Base-by-base conservation (phyloP, 768 basidiomycete species). In the Tricholoma sp. region DNA sequence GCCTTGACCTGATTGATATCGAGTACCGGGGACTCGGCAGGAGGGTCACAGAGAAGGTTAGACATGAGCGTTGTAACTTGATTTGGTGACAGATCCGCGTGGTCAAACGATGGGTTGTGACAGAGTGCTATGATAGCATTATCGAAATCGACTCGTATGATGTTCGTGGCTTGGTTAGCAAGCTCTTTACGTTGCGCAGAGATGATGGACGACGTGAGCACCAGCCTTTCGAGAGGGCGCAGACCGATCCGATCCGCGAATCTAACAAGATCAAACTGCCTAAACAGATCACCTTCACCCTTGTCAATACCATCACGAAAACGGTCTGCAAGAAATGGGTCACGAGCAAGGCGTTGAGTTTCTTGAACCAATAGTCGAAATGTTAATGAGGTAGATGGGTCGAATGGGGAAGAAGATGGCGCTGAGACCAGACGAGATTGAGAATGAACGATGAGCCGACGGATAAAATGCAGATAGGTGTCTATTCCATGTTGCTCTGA, bases 391-490 rank as follows among this genome's bases (percentile, higher is more conserved):
- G 83, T 81, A 29, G 89, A 89, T n/a, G 86, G 73, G 66, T 91
- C 90, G 60, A 86, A 86, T 1, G 82, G 74, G 51, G 88, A 75
- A 24, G 84, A 79, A n/a, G 82, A 76, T 53, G 80, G 75, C 32
- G 81, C 72, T 20, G 84, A 77, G 20, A 81, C 69, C 44, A 89
- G 80, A 58, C 90, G 82, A 50, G 82, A 76, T 72, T 90, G 87
- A 20, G 92, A 91, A 63, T 93, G 90, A 53, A 89, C 84, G 68
- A 98, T 91, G 72, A 97, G 88, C 60, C 96, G 89, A 59, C 95
- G 91, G 63, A 99, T 91, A 77, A 97, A 97, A 74, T 99, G 95
- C 60, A 94, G 83, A 75, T 98, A 97, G 56, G 94, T 97, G 74
- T 97, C 95, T 65, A 94, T 81, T 57, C 95, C 94, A 81, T 98